Conservation (phyloP, 169 alveolate genomes). For the Eimeria sp. region DNA sequence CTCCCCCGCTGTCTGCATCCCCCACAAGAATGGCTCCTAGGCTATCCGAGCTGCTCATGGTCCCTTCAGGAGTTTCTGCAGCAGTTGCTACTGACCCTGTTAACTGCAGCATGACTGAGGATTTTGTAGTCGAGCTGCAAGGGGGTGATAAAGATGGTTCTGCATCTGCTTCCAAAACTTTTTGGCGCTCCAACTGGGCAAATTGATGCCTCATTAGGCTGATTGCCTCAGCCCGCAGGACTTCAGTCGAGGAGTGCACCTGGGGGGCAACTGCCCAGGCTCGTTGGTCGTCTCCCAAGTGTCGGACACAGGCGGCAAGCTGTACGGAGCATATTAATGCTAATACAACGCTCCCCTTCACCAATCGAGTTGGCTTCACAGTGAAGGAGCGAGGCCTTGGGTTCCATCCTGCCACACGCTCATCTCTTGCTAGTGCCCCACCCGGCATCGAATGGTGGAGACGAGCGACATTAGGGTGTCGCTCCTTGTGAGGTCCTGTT, state of each 20-base stretch:
- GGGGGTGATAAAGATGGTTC: background rate
- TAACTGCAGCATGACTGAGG: constrained; percentile 12
- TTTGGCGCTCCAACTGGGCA: constrained; percentile 31
- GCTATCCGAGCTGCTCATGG: background rate
- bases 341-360: background rate
- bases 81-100: background rate
- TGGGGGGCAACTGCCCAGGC: background rate
- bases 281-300: background rate
- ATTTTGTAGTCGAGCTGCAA: background rate
- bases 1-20: background rate
- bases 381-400: background rate
- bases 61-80: background rate
- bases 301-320: constrained; percentile 43
- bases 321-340: background rate
- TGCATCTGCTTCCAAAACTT: constrained; percentile 37
- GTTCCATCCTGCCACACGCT: background rate
- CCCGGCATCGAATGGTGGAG: background rate
- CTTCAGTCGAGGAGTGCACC: background rate
- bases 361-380: background rate
- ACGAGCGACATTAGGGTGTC: background rate
- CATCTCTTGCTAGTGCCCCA: background rate
- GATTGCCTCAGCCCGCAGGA: background rate
- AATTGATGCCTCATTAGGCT: constrained; percentile 37
- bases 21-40: constrained; percentile 23
- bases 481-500: background rate